Conservation (phyloP, 75 land plant genomes). For the Cryptomeria japonica region DNA sequence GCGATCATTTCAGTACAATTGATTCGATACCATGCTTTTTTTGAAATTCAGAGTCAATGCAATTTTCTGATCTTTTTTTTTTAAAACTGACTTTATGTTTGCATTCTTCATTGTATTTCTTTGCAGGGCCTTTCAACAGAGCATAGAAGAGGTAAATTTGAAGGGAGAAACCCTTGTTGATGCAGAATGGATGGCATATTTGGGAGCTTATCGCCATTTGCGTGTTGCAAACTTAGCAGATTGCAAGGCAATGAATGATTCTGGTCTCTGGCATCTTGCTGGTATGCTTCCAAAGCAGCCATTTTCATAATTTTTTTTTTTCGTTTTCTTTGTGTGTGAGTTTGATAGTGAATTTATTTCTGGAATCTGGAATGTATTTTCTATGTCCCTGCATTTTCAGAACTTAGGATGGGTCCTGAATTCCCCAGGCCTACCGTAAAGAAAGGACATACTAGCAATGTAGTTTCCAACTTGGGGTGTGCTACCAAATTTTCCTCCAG, state of each 20-base stretch:
- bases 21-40: background rate
- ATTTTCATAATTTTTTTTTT: background rate
- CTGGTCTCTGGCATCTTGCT: constrained; percentile 71
- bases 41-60: background rate
- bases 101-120: background rate
- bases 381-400: background rate
- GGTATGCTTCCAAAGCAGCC: constrained; percentile 37
- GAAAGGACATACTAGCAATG: background rate
- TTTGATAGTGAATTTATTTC: background rate
- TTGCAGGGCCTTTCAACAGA: constrained; percentile 72
- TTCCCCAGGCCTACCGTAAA: background rate
- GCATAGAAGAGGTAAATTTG: constrained; percentile 67
- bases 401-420: background rate
- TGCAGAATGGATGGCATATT: constrained; percentile 96
- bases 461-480: background rate
- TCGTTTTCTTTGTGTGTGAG: background rate
- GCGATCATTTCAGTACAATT: background rate
- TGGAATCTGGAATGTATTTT: background rate
- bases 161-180: constrained; percentile 68
- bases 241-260: constrained; percentile 62
- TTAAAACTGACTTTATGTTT: background rate
- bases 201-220: constrained; percentile 76
- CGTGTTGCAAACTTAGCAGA: constrained; percentile 52
- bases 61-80: background rate
- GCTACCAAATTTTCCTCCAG: background rate